Percentiles rank a stretch among this genome's conserved stretches.
Evolutionary conservation across 2,329 filamentous ascomycete genomes (phyloP).

Genomic region (Nannizzia gypsea): DNA sequence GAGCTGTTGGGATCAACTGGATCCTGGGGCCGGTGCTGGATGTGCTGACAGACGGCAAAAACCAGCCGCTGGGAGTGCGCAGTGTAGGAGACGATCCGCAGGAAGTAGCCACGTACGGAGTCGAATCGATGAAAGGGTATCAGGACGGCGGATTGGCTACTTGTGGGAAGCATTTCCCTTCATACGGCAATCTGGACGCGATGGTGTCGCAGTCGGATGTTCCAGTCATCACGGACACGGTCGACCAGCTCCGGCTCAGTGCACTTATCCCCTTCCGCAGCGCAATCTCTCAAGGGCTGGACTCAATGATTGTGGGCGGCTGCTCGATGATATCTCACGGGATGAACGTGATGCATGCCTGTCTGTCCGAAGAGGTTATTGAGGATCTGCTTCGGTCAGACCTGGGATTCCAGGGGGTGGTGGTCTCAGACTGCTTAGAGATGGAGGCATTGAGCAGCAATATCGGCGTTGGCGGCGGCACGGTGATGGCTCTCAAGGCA

Average conservation of each 20-base stretch:
- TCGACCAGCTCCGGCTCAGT: conserved; percentile 85
- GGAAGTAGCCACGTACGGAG: conserved; percentile 84
- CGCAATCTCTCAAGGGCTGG: conserved; percentile 72
- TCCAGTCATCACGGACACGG: conserved; percentile 85
- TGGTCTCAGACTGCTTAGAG: conserved; percentile 88
- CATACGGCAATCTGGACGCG: conserved; percentile 90
- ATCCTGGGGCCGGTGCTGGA: conserved; percentile 90
- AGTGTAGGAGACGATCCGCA: conserved; percentile 88
- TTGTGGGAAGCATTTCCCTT: conserved; percentile 92
- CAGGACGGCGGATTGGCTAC: conserved; percentile 81
- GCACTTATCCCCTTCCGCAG: conserved; percentile 86
- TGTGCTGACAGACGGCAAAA: conserved; percentile 82
- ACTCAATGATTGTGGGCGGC: conserved; percentile 91
- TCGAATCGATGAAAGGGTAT: conserved; percentile 83
- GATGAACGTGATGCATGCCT: conserved; percentile 92
- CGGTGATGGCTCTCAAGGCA: conserved; percentile 93
- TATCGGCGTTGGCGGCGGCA: conserved; percentile 91
- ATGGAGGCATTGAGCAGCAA: conserved; percentile 95
- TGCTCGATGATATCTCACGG: conserved; percentile 85
- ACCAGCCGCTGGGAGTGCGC: conserved; percentile 79
- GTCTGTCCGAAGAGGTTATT: conserved; percentile 83
- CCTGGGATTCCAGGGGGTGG: conserved; percentile 79
- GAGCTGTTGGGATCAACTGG: conserved; percentile 88
- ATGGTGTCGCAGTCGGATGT: conserved; percentile 83
- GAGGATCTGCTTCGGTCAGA: conserved; percentile 81